Percentiles rank a stretch among this genome's conserved stretches.
Evolutionary conservation across 495 filamentous ascomycete genomes (phyloP).

Genomic region (Penicillium macrosclerotiorum): DNA sequence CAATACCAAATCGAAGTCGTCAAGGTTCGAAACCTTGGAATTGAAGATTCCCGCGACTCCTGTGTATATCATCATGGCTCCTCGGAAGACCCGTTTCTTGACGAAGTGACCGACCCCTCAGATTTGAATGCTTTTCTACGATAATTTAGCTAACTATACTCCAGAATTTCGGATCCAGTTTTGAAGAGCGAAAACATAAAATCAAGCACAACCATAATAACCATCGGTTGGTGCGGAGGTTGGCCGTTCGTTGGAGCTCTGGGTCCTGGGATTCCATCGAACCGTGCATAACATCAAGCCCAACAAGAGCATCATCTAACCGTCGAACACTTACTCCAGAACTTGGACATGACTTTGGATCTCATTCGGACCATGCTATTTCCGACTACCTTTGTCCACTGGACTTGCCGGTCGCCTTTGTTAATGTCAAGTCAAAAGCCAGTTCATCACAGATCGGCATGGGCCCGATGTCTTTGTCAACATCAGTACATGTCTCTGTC

Average conservation of each 20-base stretch:
- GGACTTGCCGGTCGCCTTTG: constrained; percentile 20
- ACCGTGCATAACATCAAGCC: not conserved
- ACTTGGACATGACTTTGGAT: not conserved
- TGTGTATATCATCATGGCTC: not conserved
- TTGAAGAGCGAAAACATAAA: not conserved
- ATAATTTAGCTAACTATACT: not conserved
- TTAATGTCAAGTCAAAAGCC: constrained; percentile 17
- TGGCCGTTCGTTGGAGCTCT: constrained; percentile 23
- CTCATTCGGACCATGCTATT: not conserved
- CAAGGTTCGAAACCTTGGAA: constrained; percentile 19
- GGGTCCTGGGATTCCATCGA: constrained; percentile 16
- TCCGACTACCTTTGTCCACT: constrained; percentile 10
- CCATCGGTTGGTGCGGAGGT: not conserved
- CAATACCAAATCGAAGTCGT: constrained; percentile 18
- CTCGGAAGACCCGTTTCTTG: constrained; percentile 18
- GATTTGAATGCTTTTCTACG: not conserved
- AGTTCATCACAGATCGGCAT: constrained; percentile 9
- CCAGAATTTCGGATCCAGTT: not conserved
- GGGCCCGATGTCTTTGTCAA: constrained; percentile 15
- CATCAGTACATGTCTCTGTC: constrained; percentile 21
- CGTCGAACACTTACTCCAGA: not conserved
- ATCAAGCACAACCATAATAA: not conserved
- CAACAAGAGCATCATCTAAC: not conserved
- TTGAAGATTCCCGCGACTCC: not conserved
- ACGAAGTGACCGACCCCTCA: constrained; percentile 9